These are phyloP conservation scores for Floccularia luteovirens DNA, from an alignment of 768 basidiomycete genomes.

Conservation along the genomic window DNA sequence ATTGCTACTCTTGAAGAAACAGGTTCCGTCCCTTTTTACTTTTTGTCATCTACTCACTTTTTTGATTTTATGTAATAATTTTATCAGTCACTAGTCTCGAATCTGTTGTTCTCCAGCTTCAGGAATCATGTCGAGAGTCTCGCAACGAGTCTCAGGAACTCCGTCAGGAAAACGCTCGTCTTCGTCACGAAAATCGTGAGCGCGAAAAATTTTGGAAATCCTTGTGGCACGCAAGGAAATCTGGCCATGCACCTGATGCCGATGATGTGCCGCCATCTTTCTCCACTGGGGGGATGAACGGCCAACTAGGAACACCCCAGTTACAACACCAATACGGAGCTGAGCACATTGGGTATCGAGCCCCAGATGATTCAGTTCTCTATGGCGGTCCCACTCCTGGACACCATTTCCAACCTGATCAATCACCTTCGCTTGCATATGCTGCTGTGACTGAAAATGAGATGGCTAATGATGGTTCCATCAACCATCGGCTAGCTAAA, in stretches of 20 bases:
- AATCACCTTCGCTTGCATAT: slow-evolving; percentile 41
- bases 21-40: slow-evolving; percentile 25
- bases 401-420: slow-evolving; percentile 32
- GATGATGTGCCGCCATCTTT: slow-evolving; percentile 39
- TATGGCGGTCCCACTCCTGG: slow-evolving; percentile 27
- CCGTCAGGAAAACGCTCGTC: slow-evolving; percentile 55
- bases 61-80: slow-evolving; percentile 12
- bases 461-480: slow-evolving; percentile 16
- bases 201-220: slow-evolving; percentile 70
- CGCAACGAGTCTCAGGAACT: slow-evolving; percentile 54
- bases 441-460: slow-evolving; percentile 12
- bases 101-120: slow-evolving; percentile 76
- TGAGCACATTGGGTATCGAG: slow-evolving; percentile 38
- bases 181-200: slow-evolving; percentile 59
- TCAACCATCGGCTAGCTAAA: slow-evolving; percentile 38
- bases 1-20: slow-evolving; percentile 85
- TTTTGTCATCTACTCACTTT: slow-evolving; percentile 1
- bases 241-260: slow-evolving; percentile 39
- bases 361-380: slow-evolving; percentile 35
- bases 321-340: slow-evolving; percentile 27
- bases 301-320: slow-evolving; percentile 24
- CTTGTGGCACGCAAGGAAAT: slow-evolving; percentile 60
- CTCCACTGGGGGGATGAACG: slow-evolving; percentile 17
- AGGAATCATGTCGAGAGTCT: slow-evolving; percentile 71
- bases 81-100: slow-evolving; percentile 71